Base-by-base conservation (phyloP, 805 yeast genomes). In the Candida qinlingensis region DNA sequence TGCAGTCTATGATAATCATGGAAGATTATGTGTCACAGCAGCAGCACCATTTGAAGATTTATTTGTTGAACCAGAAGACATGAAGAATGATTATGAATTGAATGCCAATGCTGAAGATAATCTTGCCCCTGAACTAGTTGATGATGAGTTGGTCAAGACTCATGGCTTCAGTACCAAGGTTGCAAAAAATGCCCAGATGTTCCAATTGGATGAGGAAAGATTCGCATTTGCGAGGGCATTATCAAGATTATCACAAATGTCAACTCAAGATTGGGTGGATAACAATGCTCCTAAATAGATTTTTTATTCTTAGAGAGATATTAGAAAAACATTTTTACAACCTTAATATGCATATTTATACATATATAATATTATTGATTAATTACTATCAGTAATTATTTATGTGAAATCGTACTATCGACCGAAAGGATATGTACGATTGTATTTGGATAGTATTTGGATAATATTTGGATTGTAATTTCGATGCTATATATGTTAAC, bases 211-310 rank as follows among this genome's bases (percentile, higher is more conserved):
- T 66, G 99, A 92, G 66, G 99, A 92, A 69, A 79, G 85, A 65
- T 94, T 92, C 71, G 99, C 99, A 25, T 92, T 92, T 73, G 96
- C 97, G 0, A 78, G 99, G 62, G 97, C 98, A 0, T 72, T 92
- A 50, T 84, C 94, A 58, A 80, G 99, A 63, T 73, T 94, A 55
- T 78, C 91, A 39, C 98, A 92, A 57, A 92, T 92, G 97, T 84
- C 96, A 55, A 85, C 96, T 5, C 83, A 83, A 28, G 96, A 86
- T 45, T 92, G 99, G 99, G 83, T 88, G 6, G 89, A 84, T 48
- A 61, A 53, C 34, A 59, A 56, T 40, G 53, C 49, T 19, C n/a
- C 44, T 3, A 50, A 50, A 37, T 44, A 39, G 8, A 12, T 49
- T n/a, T 19, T 19, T 19, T 19, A 19, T 19, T 19, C 19, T 19